Base-by-base conservation (phyloP, 371 early-diverging fungal species). In the Parasitella parasitica region DNA sequence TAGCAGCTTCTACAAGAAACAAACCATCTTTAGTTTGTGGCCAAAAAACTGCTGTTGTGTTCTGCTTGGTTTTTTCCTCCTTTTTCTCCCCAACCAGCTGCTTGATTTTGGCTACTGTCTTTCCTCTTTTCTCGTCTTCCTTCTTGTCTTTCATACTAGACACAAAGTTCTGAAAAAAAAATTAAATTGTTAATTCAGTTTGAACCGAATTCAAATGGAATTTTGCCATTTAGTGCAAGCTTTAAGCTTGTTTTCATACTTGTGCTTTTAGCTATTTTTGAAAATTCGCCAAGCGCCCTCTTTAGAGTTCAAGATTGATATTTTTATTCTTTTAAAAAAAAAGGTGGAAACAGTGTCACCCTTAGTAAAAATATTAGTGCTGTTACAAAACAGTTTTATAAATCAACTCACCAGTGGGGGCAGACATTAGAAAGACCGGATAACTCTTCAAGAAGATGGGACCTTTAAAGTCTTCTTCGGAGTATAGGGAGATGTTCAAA, bases 381-480 rank as follows among this genome's bases (percentile, higher is more conserved):
- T 59, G 38, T 64, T 64, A 34, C 48, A 48, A 64, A 64, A 59
- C 59, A 59, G 50, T 52, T 64, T 64, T 39, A 54, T 64, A 64
- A 64, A 64, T 16, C 59, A 64, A 54, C 64, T 54, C 48, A 59
- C 55, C 64, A 64, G 59, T 64, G 59, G 22, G 59, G 54, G 52
- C 64, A 58, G 59, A 58, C 64, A 22, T 59, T 54, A 26, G 59
- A 64, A 7, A 58, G 36, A 64, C 59, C 38, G 49, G 59, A 59
- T 36, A 59, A 39, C 34, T 64, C 59, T 53, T 64, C 59, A n/a
- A n/a, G n/a, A 58, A 64, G 54, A 64, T 64, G 64, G 6, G 54
- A 43, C 64, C 53, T 54, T 64, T 64, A 54, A 64, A 64, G 26
- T 57, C 63, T 41, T 63, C 63, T 63, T 63, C 63, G 12, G 57